Conservation (phyloP, 1,284 basidiomycete species). For the Agaricales sp. region DNA sequence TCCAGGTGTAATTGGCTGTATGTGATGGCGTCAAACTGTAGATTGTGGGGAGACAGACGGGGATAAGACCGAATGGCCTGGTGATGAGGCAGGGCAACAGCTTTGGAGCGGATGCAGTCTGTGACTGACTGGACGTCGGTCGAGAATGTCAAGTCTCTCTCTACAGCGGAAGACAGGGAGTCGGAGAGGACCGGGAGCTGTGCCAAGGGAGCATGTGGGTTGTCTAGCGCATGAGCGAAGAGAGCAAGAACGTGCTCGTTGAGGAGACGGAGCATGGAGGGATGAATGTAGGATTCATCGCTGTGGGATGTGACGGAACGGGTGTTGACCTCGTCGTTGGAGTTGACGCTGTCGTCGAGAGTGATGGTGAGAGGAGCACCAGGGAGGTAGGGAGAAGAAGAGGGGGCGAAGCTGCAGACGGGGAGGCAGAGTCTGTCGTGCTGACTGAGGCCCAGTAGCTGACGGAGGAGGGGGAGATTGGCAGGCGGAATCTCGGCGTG, state of each 20-base stretch:
- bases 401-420: background rate
- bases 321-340: too few relatives aligned
- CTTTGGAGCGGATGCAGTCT: slow-evolving; percentile 26
- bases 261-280: slow-evolving; percentile 11
- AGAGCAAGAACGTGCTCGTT: slow-evolving; percentile 13
- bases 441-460: background rate
- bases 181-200: slow-evolving; percentile 17
- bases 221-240: slow-evolving; percentile 5
- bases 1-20: slow-evolving; percentile 27
- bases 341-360: background rate
- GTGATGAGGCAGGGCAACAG: slow-evolving; percentile 19
- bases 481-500: slow-evolving; percentile 9
- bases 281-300: background rate
- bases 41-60: slow-evolving; percentile 17
- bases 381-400: background rate
- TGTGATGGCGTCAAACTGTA: slow-evolving; percentile 18
- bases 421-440: background rate
- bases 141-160: slow-evolving; percentile 19
- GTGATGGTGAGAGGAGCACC: background rate
- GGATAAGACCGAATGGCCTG: slow-evolving; percentile 31
- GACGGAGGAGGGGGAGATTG: background rate
- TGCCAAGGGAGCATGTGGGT: slow-evolving; percentile 9
- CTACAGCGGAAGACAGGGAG: slow-evolving; percentile 23
- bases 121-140: slow-evolving; percentile 22
- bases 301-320: slow-evolving; percentile 8